A percentile compares a stretch with the other conserved stretches of the same genome.
phyloP scores from a whole-genome alignment of 805 yeast genomes.

The Lachancea kluyveri region DNA sequence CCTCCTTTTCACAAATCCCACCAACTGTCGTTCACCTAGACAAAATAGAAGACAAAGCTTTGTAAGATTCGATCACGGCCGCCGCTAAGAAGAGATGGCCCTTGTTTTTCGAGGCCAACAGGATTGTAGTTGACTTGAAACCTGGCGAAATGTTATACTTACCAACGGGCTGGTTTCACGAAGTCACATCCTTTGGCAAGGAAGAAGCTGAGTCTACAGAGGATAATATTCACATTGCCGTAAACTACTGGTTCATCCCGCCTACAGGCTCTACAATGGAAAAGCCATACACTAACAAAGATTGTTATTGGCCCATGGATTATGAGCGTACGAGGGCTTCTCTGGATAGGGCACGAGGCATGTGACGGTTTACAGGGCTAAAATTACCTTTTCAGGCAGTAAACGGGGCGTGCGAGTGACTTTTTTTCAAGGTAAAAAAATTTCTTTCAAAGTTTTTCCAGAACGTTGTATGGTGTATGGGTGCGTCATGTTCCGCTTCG shows the following conservation, averaged over 20 bases:
- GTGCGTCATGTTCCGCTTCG: too few relatives aligned
- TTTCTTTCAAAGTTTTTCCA: too few relatives aligned
- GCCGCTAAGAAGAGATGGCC: slow-evolving; percentile 44
- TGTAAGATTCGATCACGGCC: slow-evolving; percentile 26
- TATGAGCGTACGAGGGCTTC: slow-evolving; percentile 38
- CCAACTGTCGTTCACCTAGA: slow-evolving; percentile 57
- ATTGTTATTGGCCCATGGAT: slow-evolving; percentile 49
- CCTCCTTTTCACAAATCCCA: slow-evolving; percentile 61
- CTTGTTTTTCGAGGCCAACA: slow-evolving; percentile 36
- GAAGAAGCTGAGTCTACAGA: slow-evolving; percentile 11
- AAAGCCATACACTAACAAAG: slow-evolving; percentile 36
- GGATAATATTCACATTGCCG: slow-evolving; percentile 46
- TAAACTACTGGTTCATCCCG: slow-evolving; percentile 73
- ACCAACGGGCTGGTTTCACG: slow-evolving; percentile 82
- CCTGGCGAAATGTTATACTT: slow-evolving; percentile 65
- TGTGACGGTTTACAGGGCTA: too few relatives aligned
- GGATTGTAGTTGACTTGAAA: slow-evolving; percentile 41
- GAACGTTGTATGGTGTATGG: too few relatives aligned
- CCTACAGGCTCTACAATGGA: slow-evolving; percentile 36
- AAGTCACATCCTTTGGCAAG: slow-evolving; percentile 59
- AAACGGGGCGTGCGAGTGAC: too few relatives aligned
- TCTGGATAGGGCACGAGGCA: slow-evolving; percentile 15
- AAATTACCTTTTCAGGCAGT: too few relatives aligned
- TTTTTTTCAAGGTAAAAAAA: too few relatives aligned
- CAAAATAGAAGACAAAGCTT: slow-evolving; percentile 35